Percentiles rank a stretch among this genome's conserved stretches.
These are phyloP conservation scores for Podospora appendiculata DNA, from an alignment of 495 filamentous ascomycete species.

Conservation along the genomic window DNA sequence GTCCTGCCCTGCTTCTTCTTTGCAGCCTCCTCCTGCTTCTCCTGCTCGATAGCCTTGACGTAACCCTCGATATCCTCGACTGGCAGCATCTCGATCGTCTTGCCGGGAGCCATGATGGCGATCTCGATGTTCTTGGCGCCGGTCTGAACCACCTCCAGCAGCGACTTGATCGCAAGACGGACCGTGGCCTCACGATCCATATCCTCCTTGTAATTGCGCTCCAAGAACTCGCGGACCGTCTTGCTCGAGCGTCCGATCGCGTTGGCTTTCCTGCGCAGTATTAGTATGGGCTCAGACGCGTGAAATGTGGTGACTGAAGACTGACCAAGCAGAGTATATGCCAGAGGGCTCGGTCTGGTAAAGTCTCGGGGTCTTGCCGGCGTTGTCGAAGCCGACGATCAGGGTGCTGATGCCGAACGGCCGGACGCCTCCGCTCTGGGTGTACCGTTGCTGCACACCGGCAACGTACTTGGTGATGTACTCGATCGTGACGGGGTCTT, in stretches of 20 bases:
- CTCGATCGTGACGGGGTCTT: conserved; percentile 94
- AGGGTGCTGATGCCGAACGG: conserved; percentile 97
- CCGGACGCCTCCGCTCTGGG: conserved; percentile 92
- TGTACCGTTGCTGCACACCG: conserved; percentile 96
- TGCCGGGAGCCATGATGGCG: conserved; percentile 94
- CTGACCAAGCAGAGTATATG: conserved; percentile 96
- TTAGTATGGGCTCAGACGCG: not conserved
- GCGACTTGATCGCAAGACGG: conserved; percentile 92
- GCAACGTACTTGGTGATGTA: conserved; percentile 99
- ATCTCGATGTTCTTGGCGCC: conserved; percentile 99
- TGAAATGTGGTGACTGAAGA: not conserved
- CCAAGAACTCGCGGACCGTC: conserved; percentile 95
- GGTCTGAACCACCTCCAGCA: conserved; percentile 96
- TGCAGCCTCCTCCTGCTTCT: conserved; percentile 97
- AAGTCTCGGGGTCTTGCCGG: conserved; percentile 73
- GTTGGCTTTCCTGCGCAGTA: conserved; percentile 81
- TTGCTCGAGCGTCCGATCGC: conserved; percentile 97
- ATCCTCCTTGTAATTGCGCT: conserved; percentile 93
- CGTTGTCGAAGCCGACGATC: conserved; percentile 93
- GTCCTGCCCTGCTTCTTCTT: conserved; percentile 87
- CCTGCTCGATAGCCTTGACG: conserved; percentile 96
- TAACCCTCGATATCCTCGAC: conserved; percentile 92
- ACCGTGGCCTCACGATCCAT: conserved; percentile 97
- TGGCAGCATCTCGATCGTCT: conserved; percentile 85
- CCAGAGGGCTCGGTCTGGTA: conserved; percentile 98